Evolutionary conservation across 2,329 filamentous ascomycete genomes (phyloP), one percentile per base, ranked within the genome.

Genomic region (Geosmithia putterillii): DNA sequence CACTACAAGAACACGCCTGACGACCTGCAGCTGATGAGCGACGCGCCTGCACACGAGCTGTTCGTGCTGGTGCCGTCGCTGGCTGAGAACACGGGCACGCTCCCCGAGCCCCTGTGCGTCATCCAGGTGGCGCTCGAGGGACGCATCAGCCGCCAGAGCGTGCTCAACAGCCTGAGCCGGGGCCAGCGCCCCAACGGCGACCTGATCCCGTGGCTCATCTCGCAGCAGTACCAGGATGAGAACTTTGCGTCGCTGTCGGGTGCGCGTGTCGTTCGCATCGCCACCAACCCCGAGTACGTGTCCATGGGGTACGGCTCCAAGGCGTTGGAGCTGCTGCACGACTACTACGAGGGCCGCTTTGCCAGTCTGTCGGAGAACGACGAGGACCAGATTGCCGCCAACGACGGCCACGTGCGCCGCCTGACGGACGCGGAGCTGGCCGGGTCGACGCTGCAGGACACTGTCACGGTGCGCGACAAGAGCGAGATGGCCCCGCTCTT

Each of bases 1-100:
- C 88, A 95, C 62, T 95, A 98, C 71, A 96, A 96, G 64, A 98
- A 98, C 64, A 87, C 89, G 0, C 92, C 92, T 0, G 94, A 98
- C 54, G 92, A 98, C 55, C 73, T 98, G n/a, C 92, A 96, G 60
- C 76, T 98, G 45, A 94, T 98, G 87, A 95, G 87, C 48, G 92
- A 98, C 62, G 92, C 92, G 1, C 92, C 92, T 1, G 90, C 92
- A 1, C 92, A 98, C 62, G 89, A 96, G 59, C 76, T 98, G 7
- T 98, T 92, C 55, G 92, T 96, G 9, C 77, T 98, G 20, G 87
- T 94, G 2, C 84, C 89, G 2, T 90, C 92, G 0, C 79, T 90
- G 15, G 73, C 83, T 3, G 85, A 90, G 50, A 77, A 81, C 43
- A 80, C 80, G 43, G 81, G 81, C 44, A 81, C 82, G 51, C 70